Evolutionary conservation across 208 protist genomes (phyloP).

Genomic region (Crithidia sp.): DNA sequence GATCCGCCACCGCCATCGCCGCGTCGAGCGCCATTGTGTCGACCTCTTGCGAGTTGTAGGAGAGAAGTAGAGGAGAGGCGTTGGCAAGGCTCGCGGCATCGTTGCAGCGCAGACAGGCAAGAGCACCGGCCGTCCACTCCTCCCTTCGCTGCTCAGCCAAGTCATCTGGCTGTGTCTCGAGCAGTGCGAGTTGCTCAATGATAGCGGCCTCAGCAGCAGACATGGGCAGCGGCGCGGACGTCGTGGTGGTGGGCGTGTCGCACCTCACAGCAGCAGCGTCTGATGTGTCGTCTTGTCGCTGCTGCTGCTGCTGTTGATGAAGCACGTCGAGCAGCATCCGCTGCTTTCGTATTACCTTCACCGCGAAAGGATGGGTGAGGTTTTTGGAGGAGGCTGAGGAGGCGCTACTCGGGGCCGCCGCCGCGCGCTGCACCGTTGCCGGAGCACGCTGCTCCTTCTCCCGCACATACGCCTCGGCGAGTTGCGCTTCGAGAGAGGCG

Average conservation of each 20-base stretch:
- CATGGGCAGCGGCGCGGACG: background rate
- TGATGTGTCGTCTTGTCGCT: background rate
- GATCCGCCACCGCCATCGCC: background rate
- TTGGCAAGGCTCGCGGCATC: background rate
- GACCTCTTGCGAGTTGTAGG: background rate
- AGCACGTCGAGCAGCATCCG: conserved; percentile 44
- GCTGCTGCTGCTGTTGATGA: conserved; percentile 20
- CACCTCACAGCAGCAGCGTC: background rate
- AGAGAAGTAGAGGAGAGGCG: too few species aligned
- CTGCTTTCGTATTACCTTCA: conserved; percentile 59
- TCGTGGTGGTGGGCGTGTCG: background rate
- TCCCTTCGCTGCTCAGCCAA: conserved; percentile 33
- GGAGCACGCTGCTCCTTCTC: conserved; percentile 15
- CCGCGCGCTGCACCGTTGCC: conserved; percentile 8
- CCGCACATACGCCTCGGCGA: conserved; percentile 21
- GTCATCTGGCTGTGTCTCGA: conserved; percentile 56
- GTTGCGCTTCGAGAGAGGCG: conserved; percentile 14
- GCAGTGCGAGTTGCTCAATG: conserved; percentile 37
- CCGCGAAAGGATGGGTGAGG: conserved; percentile 32
- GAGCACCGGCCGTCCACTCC: conserved; percentile 15
- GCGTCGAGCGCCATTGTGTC: too few species aligned
- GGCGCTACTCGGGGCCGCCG: conserved; percentile 2
- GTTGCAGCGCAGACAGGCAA: conserved; percentile 6
- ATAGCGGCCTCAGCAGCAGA: conserved; percentile 22
- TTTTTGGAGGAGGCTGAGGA: background rate